These are phyloP conservation scores for Penicillium carneum DNA, from an alignment of 2,329 filamentous ascomycete species.

Conservation along the genomic window DNA sequence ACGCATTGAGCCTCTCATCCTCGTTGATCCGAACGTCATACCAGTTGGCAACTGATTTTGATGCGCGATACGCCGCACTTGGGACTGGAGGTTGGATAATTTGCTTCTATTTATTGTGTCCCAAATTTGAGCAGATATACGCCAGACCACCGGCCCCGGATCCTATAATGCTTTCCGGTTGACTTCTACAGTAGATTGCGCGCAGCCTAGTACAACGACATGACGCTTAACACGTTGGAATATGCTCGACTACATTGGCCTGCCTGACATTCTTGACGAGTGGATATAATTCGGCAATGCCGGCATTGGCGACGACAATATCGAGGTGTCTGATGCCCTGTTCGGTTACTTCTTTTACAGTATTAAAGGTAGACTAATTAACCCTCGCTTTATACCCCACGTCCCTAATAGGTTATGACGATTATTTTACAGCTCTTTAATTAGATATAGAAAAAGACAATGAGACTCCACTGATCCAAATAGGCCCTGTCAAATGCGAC, in stretches of 20 bases:
- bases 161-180: not conserved
- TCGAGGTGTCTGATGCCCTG: constrained; percentile 45
- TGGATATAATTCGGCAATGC: constrained; percentile 36
- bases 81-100: not conserved
- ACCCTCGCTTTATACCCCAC: constrained; percentile 44
- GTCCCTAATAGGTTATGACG: constrained; percentile 6
- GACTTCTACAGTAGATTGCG: constrained; percentile 42
- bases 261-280: constrained; percentile 43
- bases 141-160: not conserved
- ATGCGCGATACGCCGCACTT: not conserved
- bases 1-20: not conserved
- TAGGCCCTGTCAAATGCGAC: not conserved
- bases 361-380: constrained; percentile 37
- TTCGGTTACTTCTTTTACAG: constrained; percentile 36
- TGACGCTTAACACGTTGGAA: constrained; percentile 43
- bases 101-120: not conserved
- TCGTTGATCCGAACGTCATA: not conserved
- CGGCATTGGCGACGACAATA: constrained; percentile 51
- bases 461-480: no score
- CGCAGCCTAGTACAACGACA: constrained; percentile 45
- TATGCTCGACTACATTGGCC: constrained; percentile 35
- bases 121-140: not conserved
- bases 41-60: not conserved
- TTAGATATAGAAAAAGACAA: not conserved
- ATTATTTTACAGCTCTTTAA: not conserved